These are phyloP conservation scores for Samsoniella hepiali DNA, from an alignment of 2,329 filamentous ascomycete genomes.

Conservation along the genomic window DNA sequence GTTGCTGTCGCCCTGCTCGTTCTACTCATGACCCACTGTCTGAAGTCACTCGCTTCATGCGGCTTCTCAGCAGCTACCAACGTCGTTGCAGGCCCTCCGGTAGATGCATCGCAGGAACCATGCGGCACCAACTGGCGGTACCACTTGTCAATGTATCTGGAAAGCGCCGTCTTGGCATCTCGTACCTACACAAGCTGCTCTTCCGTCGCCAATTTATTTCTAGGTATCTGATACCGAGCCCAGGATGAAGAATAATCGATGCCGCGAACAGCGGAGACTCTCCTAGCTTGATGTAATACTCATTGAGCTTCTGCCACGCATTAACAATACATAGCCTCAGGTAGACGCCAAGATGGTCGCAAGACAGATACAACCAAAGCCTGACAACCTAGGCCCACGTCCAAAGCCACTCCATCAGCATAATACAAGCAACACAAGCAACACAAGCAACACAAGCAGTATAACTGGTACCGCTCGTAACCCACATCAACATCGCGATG, in stretches of 20 bases:
- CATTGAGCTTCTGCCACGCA: constrained; percentile 15
- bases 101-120: too few relatives aligned
- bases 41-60: not conserved
- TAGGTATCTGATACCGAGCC: not conserved
- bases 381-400: too few relatives aligned
- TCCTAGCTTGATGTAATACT: constrained; percentile 14
- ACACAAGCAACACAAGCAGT: too few relatives aligned
- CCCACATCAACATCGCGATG: too few relatives aligned
- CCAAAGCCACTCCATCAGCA: too few relatives aligned
- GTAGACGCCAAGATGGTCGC: too few relatives aligned
- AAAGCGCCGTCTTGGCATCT: not conserved
- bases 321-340: constrained; percentile 15
- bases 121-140: not conserved
- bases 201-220: not conserved
- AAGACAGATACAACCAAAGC: too few relatives aligned
- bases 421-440: too few relatives aligned
- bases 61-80: not conserved
- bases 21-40: constrained; percentile 8
- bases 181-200: not conserved
- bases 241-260: constrained; percentile 9
- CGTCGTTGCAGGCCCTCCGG: too few relatives aligned
- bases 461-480: too few relatives aligned
- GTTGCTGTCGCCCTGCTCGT: not conserved
- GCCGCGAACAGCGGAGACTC: constrained; percentile 12
- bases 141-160: not conserved